Conservation (phyloP, 2,329 filamentous ascomycete genomes). For the Beauveria sp. region DNA sequence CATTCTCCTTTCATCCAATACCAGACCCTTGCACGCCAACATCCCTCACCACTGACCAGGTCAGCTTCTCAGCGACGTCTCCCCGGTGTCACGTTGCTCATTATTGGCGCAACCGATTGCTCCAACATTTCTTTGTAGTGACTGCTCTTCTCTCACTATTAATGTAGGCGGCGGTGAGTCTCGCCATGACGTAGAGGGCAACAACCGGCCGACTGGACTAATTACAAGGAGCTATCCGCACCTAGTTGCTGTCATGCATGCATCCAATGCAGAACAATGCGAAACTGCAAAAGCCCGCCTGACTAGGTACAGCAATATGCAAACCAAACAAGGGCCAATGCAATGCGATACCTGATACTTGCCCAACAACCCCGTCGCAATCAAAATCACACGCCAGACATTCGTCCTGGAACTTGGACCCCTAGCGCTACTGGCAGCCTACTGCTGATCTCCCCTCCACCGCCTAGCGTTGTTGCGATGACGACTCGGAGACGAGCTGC, state of each 20-base stretch:
- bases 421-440: background rate
- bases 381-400: background rate
- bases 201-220: too few relatives aligned
- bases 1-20: background rate
- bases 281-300: too few relatives aligned
- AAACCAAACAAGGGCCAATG: background rate
- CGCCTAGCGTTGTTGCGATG: background rate
- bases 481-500: background rate
- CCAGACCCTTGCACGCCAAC: background rate
- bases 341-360: background rate
- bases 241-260: too few relatives aligned
- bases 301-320: background rate
- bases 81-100: slow-evolving; percentile 1
- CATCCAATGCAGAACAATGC: too few relatives aligned
- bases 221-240: too few relatives aligned
- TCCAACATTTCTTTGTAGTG: too few relatives aligned
- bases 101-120: too few relatives aligned
- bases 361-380: background rate
- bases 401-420: background rate
- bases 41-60: background rate
- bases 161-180: background rate
- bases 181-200: background rate
- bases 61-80: background rate
- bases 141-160: too few relatives aligned
- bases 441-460: slow-evolving; percentile 4